These are phyloP conservation scores for Conringia planisiliqua DNA, from an alignment of 345 rosid species.

Conservation along the genomic window DNA sequence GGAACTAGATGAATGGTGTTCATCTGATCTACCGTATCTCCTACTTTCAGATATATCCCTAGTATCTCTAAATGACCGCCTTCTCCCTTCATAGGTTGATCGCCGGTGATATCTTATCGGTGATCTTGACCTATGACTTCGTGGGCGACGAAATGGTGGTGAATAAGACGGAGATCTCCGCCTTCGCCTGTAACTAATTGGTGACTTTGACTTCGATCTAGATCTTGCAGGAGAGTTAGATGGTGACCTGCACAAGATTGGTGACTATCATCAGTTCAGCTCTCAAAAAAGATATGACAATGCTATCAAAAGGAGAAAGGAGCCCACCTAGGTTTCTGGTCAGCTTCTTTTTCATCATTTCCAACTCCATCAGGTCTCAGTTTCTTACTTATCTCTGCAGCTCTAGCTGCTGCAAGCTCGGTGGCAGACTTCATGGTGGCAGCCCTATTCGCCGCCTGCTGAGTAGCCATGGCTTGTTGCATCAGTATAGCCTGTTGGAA, in stretches of 20 bases:
- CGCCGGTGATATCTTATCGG: conserved; percentile 54
- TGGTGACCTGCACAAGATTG: conserved; percentile 59
- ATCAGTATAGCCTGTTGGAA: conserved; percentile 95
- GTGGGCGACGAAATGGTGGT: conserved; percentile 53
- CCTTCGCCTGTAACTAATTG: conserved; percentile 57
- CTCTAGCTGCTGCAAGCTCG: conserved; percentile 95
- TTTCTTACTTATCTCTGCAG: conserved; percentile 92
- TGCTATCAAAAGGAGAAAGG: background rate
- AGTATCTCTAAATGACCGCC: conserved; percentile 51
- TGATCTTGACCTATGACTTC: conserved; percentile 70
- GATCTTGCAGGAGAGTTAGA: conserved; percentile 59
- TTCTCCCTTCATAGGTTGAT: conserved; percentile 58
- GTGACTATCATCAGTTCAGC: background rate
- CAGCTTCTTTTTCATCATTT: conserved; percentile 55
- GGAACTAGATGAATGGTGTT: conserved; percentile 50
- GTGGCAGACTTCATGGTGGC: conserved; percentile 98
- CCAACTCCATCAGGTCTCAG: conserved; percentile 78
- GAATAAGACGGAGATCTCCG: conserved; percentile 69
- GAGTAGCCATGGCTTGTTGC: conserved; percentile 95
- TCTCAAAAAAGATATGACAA: background rate
- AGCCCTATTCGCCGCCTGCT: conserved; percentile 95
- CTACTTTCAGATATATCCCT: conserved; percentile 50
- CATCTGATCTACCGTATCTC: conserved; percentile 58
- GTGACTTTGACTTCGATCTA: conserved; percentile 77
- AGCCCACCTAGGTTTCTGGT: conserved; percentile 58